A percentile compares a stretch with the other conserved stretches of the same genome.
Evolutionary conservation across 805 yeast species (phyloP).

Genomic region (Jamesozyma gamospora): DNA sequence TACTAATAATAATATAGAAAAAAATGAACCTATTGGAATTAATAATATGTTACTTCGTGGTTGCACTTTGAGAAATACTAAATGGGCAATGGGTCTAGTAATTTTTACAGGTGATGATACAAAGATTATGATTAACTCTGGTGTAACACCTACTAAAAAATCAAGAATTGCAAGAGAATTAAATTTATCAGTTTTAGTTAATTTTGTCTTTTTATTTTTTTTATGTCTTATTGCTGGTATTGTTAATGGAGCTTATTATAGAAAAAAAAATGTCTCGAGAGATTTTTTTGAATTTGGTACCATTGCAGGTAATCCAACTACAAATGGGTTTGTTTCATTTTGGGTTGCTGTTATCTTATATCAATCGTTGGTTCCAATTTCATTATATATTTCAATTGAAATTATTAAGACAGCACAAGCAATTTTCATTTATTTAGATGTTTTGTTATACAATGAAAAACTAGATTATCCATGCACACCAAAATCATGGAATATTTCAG

Average conservation of each 20-base stretch:
- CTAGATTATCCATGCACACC: slow-evolving; percentile 79
- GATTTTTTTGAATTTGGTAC: slow-evolving; percentile 60
- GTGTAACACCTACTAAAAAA: slow-evolving; percentile 70
- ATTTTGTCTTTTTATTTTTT: slow-evolving; percentile 53
- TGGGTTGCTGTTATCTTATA: slow-evolving; percentile 70
- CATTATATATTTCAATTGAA: slow-evolving; percentile 72
- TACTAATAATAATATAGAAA: slow-evolving; percentile 8
- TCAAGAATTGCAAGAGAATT: slow-evolving; percentile 67
- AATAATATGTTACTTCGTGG: slow-evolving; percentile 68
- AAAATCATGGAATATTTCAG: slow-evolving; percentile 77
- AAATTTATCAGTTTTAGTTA: slow-evolving; percentile 58
- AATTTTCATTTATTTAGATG: slow-evolving; percentile 67
- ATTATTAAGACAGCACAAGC: slow-evolving; percentile 80
- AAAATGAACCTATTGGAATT: slow-evolving; percentile 57
- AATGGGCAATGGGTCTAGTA: slow-evolving; percentile 75
- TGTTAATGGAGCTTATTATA: slow-evolving; percentile 60
- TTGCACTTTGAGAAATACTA: slow-evolving; percentile 67
- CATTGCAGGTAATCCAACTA: slow-evolving; percentile 52
- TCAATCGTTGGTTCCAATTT: slow-evolving; percentile 75
- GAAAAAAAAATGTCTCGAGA: slow-evolving; percentile 39
- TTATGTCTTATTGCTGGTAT: slow-evolving; percentile 64
- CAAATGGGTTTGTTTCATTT: slow-evolving; percentile 62
- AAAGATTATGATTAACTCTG: slow-evolving; percentile 73
- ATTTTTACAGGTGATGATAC: slow-evolving; percentile 73
- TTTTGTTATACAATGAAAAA: slow-evolving; percentile 54